Base-by-base conservation (phyloP, 2,329 filamentous ascomycete species). In the Escovopsis sp. region DNA sequence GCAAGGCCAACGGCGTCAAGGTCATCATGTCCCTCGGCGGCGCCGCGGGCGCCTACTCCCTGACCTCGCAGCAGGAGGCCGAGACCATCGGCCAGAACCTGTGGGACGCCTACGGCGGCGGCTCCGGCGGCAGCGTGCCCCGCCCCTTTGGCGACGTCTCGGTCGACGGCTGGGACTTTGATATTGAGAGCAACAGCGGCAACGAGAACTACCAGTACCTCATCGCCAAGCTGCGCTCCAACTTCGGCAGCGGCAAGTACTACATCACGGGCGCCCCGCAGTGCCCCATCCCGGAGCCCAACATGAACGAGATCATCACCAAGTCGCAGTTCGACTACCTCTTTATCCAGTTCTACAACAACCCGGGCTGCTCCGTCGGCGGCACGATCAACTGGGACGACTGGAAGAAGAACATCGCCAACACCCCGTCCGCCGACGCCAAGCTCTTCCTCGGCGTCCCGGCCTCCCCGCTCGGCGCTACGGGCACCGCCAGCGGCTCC, bases 311-410 rank as follows among this genome's bases (percentile, higher is more conserved):
- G 18, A 66, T 69, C 45, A 60, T 71, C 44, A 47, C 56, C 33
- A 41, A 51, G 6, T 19, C 48, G 1, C 18, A 39, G 12, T 51
- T 51, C 6, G 49, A 69, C 47, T 56, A 58, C 39, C 50, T 70
- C 7, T 68, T 60, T 48, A 54, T 68, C 15, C 66, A 70, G 49
- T 69, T 68, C 53, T 69, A 69, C 57, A 69, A 69, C 54, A 70
- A 69, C 51, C 55, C 57, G 0, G 53, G 49, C 26, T 68, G 65
- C 47, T 58, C 60, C 19, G 61, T 48, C 9, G 47, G 49, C 38
- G 45, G 46, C 3, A 41, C 43, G 3, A 47, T 49, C 44, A 53
- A 53, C 46, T 53, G 44, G 28, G 44, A 53, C 42, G 47, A 51
- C 37, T 58, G 55, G 55, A 50, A 49, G 28, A 39, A n/a, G 19